Conservation (phyloP, 768 basidiomycete genomes). For the Trametes maxima region DNA sequence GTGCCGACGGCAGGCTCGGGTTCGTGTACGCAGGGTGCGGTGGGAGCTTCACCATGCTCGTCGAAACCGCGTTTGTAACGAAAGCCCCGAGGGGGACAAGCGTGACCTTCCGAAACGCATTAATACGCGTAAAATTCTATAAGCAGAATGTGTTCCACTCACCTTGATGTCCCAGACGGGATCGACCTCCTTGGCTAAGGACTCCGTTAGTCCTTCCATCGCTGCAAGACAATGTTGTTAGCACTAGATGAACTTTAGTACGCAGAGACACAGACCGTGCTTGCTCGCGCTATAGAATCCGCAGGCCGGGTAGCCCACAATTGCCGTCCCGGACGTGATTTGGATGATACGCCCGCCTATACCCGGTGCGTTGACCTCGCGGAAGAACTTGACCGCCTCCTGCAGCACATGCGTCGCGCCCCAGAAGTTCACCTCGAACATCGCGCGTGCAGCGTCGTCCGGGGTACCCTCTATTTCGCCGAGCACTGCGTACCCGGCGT, state of each 20-base stretch:
- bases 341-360: conserved; percentile 41
- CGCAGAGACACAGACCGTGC: conserved; percentile 12
- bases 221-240: conserved; percentile 2
- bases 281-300: conserved; percentile 31
- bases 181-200: conserved; percentile 43
- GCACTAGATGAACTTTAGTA: not conserved
- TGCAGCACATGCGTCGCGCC: conserved; percentile 20
- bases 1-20: not conserved
- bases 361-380: conserved; percentile 28
- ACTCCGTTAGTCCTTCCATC: conserved; percentile 41
- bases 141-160: not conserved
- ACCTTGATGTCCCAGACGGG: conserved; percentile 51
- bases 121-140: not conserved
- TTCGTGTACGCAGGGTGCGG: conserved; percentile 23
- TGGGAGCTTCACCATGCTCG: not conserved
- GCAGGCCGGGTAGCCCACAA: conserved; percentile 21
- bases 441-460: conserved; percentile 32
- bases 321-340: conserved; percentile 37
- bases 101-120: conserved; percentile 11
- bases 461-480: conserved; percentile 43
- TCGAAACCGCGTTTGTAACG: conserved; percentile 11
- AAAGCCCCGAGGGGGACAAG: conserved; percentile 20
- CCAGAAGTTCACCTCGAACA: conserved; percentile 42
- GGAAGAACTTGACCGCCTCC: conserved; percentile 34
- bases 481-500: conserved; percentile 38